These are phyloP conservation scores for Saitozyma podzolica DNA, from an alignment of 768 basidiomycete species.

Conservation along the genomic window DNA sequence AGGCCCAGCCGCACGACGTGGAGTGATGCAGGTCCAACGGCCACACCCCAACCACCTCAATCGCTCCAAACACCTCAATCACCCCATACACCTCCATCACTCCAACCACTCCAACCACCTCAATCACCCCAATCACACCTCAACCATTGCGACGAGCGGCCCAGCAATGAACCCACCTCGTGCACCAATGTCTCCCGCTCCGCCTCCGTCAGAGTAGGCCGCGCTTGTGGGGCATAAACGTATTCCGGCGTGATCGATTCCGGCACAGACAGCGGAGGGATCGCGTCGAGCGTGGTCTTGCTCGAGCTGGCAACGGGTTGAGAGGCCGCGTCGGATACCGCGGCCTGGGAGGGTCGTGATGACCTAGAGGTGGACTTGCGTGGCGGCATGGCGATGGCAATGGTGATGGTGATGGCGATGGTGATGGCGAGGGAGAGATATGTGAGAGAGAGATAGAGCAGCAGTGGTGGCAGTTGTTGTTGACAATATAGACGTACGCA, in stretches of 20 bases:
- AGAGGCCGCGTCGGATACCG: background rate
- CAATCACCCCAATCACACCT: background rate
- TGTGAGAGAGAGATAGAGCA: too few relatives aligned
- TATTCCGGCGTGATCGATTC: conserved; percentile 40
- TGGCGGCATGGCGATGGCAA: conserved; percentile 16
- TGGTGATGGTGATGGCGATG: too few relatives aligned
- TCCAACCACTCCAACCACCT: background rate
- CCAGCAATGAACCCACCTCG: conserved; percentile 33
- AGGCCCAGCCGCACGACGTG: too few relatives aligned
- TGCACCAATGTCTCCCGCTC: conserved; percentile 38
- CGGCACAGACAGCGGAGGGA: conserved; percentile 27
- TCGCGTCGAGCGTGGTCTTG: conserved; percentile 15
- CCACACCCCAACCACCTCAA: too few relatives aligned
- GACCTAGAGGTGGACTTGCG: conserved; percentile 19
- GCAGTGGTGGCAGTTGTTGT: too few relatives aligned
- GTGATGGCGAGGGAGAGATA: too few relatives aligned
- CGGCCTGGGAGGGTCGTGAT: conserved; percentile 3
- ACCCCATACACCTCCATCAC: too few relatives aligned
- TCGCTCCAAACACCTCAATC: too few relatives aligned
- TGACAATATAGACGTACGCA: too few relatives aligned
- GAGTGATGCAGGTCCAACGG: too few relatives aligned
- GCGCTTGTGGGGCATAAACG: conserved; percentile 1
- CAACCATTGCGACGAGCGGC: background rate
- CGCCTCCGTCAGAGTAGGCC: conserved; percentile 22
- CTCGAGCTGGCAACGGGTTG: conserved; percentile 18